Conservation (phyloP, 2,329 filamentous ascomycete species). For the Colletotrichum sp. region DNA sequence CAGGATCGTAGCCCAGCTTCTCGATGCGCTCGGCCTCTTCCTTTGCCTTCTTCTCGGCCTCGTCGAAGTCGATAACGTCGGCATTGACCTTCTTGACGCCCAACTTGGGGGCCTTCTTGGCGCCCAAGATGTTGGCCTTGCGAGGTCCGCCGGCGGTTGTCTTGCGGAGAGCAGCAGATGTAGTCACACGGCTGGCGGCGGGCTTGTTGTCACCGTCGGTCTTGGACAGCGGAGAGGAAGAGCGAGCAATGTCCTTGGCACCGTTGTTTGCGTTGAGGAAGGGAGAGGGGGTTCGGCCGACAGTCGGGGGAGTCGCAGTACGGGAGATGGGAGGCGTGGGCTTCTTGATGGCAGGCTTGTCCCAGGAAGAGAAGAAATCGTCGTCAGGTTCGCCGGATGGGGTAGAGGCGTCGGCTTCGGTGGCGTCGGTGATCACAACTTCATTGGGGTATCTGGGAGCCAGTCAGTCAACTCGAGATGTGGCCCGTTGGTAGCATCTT, state of each 20-base stretch:
- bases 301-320: slow-evolving; percentile 81
- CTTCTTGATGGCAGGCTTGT: slow-evolving; percentile 95
- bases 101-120: slow-evolving; percentile 84
- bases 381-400: slow-evolving; percentile 84
- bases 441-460: slow-evolving; percentile 75
- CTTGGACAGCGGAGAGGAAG: slow-evolving; percentile 81
- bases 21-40: slow-evolving; percentile 96
- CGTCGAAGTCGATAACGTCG: slow-evolving; percentile 92
- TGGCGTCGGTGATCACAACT: slow-evolving; percentile 81
- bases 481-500: not conserved
- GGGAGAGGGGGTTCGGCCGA: slow-evolving; percentile 85
- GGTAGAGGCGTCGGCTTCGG: slow-evolving; percentile 69
- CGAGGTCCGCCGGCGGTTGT: slow-evolving; percentile 68
- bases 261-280: slow-evolving; percentile 81
- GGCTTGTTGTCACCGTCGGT: slow-evolving; percentile 60
- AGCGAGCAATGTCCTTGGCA: slow-evolving; percentile 74
- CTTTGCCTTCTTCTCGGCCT: slow-evolving; percentile 94
- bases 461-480: slow-evolving; percentile 26
- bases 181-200: slow-evolving; percentile 73
- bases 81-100: slow-evolving; percentile 89
- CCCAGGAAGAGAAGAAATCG: slow-evolving; percentile 99
- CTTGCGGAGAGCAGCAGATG: slow-evolving; percentile 85
- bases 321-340: slow-evolving; percentile 93
- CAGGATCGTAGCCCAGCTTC: slow-evolving; percentile 93
- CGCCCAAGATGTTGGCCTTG: slow-evolving; percentile 85